These are phyloP conservation scores for Begonia masoniana DNA, from an alignment of 306 rosid species.

Conservation along the genomic window DNA sequence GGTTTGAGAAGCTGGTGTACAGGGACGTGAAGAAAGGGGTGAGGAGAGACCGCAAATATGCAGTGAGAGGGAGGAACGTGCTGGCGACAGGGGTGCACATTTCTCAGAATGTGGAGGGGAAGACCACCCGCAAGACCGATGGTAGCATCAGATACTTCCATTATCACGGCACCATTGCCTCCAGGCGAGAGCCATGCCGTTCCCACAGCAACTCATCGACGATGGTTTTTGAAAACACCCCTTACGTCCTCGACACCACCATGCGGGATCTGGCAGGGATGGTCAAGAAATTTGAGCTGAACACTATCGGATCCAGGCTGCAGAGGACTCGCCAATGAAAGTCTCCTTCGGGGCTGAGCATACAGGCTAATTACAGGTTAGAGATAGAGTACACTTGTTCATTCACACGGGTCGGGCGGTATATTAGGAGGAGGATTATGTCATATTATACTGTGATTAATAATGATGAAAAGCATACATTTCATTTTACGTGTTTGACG, in stretches of 20 bases:
- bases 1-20: slow-evolving; percentile 81
- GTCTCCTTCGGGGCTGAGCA: too few relatives aligned
- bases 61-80: slow-evolving; percentile 57
- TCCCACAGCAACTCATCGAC: slow-evolving; percentile 34
- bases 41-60: slow-evolving; percentile 85
- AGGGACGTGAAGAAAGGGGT: slow-evolving; percentile 64
- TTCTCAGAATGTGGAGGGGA: slow-evolving; percentile 69
- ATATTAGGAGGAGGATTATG: too few relatives aligned
- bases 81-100: slow-evolving; percentile 87
- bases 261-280: slow-evolving; percentile 57
- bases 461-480: too few relatives aligned
- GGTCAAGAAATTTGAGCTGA: slow-evolving; percentile 82
- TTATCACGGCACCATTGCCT: slow-evolving; percentile 83
- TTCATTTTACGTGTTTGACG: too few relatives aligned
- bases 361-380: too few relatives aligned
- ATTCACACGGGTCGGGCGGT: too few relatives aligned
- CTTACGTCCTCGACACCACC: slow-evolving; percentile 67
- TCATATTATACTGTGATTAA: too few relatives aligned
- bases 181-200: slow-evolving; percentile 63
- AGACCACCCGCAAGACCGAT: slow-evolving; percentile 75
- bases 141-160: slow-evolving; percentile 66
- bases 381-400: too few relatives aligned
- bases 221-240: slow-evolving; percentile 34
- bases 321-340: slow-evolving; percentile 46
- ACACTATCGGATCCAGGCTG: slow-evolving; percentile 59